These are phyloP conservation scores for Pseudofabraea citricarpa DNA, from an alignment of 2,329 filamentous ascomycete species.

Conservation along the genomic window DNA sequence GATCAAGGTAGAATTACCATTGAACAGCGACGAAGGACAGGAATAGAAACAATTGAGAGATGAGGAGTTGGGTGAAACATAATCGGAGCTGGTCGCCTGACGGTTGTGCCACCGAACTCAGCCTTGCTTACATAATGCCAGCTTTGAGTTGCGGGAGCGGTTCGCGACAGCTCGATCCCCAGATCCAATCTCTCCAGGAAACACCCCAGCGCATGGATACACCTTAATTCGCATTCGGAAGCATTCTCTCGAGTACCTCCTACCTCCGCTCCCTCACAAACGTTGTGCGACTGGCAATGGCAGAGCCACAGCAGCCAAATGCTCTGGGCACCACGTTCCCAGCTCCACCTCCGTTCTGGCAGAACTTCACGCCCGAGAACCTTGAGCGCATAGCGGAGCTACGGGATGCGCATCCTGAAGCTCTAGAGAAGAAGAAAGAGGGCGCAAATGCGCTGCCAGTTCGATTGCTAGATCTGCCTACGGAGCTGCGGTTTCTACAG, in stretches of 20 bases:
- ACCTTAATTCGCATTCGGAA: too few relatives aligned
- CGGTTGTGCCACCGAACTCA: background rate
- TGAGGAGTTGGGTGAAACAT: constrained; percentile 4
- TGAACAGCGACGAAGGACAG: too few relatives aligned
- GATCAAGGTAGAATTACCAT: too few relatives aligned
- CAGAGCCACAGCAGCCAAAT: constrained; percentile 44
- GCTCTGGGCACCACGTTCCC: constrained; percentile 68
- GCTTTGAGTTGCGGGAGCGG: too few relatives aligned
- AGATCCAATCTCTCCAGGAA: background rate
- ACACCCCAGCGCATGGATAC: too few relatives aligned
- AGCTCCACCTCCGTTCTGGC: constrained; percentile 85
- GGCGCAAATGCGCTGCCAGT: constrained; percentile 23
- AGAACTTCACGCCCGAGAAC: constrained; percentile 77
- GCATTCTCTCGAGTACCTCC: too few relatives aligned
- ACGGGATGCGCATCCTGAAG: constrained; percentile 30
- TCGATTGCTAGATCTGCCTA: constrained; percentile 24
- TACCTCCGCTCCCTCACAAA: background rate
- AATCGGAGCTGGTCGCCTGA: background rate
- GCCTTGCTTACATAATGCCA: constrained; percentile 2
- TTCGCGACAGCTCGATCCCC: background rate
- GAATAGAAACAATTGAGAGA: too few relatives aligned
- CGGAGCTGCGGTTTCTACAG: constrained; percentile 71
- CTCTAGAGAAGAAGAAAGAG: constrained; percentile 1
- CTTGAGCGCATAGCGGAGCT: constrained; percentile 51
- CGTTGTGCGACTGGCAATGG: too few relatives aligned